Base-by-base conservation (phyloP, 2,329 filamentous ascomycete genomes). In the Cladophialophora psammophila region DNA sequence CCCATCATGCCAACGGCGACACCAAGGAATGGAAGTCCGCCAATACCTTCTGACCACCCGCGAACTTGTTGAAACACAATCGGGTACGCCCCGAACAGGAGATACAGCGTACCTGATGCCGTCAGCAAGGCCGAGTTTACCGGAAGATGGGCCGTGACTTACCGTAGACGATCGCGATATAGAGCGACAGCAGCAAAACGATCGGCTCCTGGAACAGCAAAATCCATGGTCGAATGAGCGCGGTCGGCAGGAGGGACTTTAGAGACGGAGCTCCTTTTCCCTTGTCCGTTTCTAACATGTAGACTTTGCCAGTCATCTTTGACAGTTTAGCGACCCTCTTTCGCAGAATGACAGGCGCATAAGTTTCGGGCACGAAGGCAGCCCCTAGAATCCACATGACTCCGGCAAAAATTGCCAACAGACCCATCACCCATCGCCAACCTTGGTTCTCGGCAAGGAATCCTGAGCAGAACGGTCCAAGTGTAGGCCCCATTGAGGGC, bases 151-250 rank as follows among this genome's bases (percentile, higher is more conserved):
- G 69, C 70, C 10, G 73, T 84, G 81, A 76, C 15, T 82, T 80
- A 42, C 84, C 81, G 61, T 86, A 86, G 5, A 83, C 78, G 61
- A 86, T 80, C 0, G 84, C 80, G 63, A 85, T 80, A 70, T 86
- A 86, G 32, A 91, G 80, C 42, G 85, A 86, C 2, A 88, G 81
- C 9, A 91, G 79, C 10, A 90, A 75, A 31, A 91, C 87, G 69
- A 91, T 92, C 1, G 90, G 90, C 74, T 92, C 90, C 64, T 80
- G 80, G 80, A 92, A 89, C 7, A 92, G 83, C 60, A 92, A 83
- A 54, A 89, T 80, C 88, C 89, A 90, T 1, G 90, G 90, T 2
- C 90, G 83, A 58, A 84, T 81, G n/a, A 91, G 80, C 3, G 86
- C 84, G 2, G 84, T 82, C 63, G 82, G 82, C 75, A 90, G 85